phyloP scores from a whole-genome alignment of 1,284 basidiomycete species.

The Rhodotorula sp. region DNA sequence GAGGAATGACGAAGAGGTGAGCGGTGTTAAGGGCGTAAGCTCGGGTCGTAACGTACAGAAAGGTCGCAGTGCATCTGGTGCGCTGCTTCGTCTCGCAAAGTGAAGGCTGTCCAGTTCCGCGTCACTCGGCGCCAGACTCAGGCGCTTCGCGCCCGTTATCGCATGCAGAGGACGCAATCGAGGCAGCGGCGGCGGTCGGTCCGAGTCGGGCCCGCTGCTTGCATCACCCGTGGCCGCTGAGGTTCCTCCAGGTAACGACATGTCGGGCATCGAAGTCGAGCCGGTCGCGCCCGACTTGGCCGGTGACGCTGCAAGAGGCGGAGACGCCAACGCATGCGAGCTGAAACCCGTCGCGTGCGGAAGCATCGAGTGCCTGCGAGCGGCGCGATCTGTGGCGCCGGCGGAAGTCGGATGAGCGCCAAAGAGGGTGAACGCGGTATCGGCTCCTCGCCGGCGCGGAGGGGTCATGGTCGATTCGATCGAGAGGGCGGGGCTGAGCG shows the following conservation, averaged over 20 bases:
- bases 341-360: slow-evolving; percentile 24
- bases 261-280: slow-evolving; percentile 29
- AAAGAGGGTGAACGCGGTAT: slow-evolving; percentile 24
- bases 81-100: not conserved
- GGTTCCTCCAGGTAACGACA: slow-evolving; percentile 5
- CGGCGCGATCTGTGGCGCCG: not conserved
- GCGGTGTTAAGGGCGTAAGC: too few relatives aligned
- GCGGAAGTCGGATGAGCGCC: slow-evolving; percentile 11
- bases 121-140: slow-evolving; percentile 1
- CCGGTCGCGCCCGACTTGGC: slow-evolving; percentile 1
- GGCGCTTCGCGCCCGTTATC: slow-evolving; percentile 2
- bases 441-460: slow-evolving; percentile 17
- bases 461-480: slow-evolving; percentile 18
- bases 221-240: not conserved
- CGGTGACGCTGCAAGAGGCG: not conserved
- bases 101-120: not conserved
- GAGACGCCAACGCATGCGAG: not conserved
- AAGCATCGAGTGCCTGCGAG: slow-evolving; percentile 25
- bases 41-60: too few relatives aligned
- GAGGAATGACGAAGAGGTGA: not conserved
- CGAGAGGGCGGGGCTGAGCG: not conserved
- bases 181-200: slow-evolving; percentile 12
- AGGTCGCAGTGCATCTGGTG: not conserved
- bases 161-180: slow-evolving; percentile 12
- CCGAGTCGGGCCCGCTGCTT: not conserved